Percentiles rank a stretch among this genome's conserved stretches.
phyloP scores from a whole-genome alignment of 1,284 basidiomycete species.

The Neolentinus lepideus region DNA sequence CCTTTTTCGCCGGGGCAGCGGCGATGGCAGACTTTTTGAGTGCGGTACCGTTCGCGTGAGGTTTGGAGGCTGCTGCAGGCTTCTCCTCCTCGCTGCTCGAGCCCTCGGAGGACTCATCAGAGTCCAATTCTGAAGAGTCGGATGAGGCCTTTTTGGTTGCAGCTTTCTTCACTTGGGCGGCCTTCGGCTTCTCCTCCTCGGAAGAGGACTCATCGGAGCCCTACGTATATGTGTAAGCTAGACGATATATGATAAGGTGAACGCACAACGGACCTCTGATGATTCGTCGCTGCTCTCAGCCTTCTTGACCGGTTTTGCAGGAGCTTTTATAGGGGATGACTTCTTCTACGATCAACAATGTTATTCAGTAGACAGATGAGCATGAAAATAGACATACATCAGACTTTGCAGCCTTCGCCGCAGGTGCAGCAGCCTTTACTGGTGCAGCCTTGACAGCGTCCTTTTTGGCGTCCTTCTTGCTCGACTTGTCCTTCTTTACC shows the following conservation, averaged over 20 bases:
- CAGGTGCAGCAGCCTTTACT: slow-evolving; percentile 11
- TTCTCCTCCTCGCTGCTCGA: neutral
- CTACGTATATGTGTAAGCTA: neutral
- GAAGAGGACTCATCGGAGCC: slow-evolving; percentile 15
- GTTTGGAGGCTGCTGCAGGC: neutral
- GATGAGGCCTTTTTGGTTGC: slow-evolving; percentile 15
- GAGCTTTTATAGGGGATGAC: neutral
- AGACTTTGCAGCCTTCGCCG: slow-evolving; percentile 11
- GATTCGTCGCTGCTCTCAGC: slow-evolving; percentile 3
- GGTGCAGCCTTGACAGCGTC: slow-evolving; percentile 26
- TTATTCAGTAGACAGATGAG: neutral
- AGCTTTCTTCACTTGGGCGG: slow-evolving; percentile 27
- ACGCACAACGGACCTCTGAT: neutral
- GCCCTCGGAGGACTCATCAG: neutral
- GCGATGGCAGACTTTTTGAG: slow-evolving; percentile 22
- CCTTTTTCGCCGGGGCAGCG: slow-evolving; percentile 23
- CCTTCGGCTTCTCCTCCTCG: slow-evolving; percentile 31
- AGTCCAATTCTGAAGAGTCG: slow-evolving; percentile 5
- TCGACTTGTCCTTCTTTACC: slow-evolving; percentile 24
- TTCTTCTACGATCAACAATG: neutral
- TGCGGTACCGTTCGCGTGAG: slow-evolving; percentile 17
- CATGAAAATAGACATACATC: slow-evolving; percentile 8
- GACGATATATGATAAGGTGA: neutral
- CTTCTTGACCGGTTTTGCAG: slow-evolving; percentile 4
- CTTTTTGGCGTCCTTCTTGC: slow-evolving; percentile 34